Percentiles rank a stretch among this genome's conserved stretches.
phyloP scores from a whole-genome alignment of 768 basidiomycete species.

The Lentinula sp. region DNA sequence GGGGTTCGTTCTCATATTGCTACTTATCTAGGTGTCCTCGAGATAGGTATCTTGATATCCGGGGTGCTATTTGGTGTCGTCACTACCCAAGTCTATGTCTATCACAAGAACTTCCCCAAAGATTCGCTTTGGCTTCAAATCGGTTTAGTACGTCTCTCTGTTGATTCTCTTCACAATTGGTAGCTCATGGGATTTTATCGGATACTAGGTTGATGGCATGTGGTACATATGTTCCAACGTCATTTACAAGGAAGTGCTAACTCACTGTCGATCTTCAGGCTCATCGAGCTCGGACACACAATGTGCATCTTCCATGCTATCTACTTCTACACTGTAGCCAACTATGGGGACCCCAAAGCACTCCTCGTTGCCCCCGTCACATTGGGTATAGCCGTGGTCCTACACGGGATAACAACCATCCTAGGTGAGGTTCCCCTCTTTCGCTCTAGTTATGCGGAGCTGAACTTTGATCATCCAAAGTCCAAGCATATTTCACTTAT shows the following conservation, averaged over 20 bases:
- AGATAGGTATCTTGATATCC: slow-evolving; percentile 3
- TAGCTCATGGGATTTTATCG: background rate
- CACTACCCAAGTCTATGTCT: slow-evolving; percentile 3
- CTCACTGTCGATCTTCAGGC: background rate
- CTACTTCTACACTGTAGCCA: slow-evolving; percentile 1
- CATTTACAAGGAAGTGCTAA: background rate
- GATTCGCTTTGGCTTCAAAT: slow-evolving; percentile 1
- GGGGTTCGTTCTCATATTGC: background rate
- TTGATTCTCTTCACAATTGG: background rate
- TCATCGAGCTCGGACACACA: slow-evolving; percentile 1
- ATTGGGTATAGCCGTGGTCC: background rate
- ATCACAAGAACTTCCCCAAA: slow-evolving; percentile 5
- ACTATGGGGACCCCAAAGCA: background rate
- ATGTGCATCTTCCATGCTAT: slow-evolving; percentile 1
- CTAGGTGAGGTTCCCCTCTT: background rate
- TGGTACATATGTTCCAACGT: background rate
- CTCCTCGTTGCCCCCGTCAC: background rate
- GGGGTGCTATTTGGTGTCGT: slow-evolving; percentile 3
- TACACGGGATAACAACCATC: background rate
- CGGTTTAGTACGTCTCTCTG: background rate
- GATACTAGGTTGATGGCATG: background rate
- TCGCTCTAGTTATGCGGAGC: background rate
- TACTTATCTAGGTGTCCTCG: background rate
- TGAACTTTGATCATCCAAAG: background rate
- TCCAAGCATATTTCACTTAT: slow-evolving; percentile 3